A percentile compares a stretch with the other conserved stretches of the same genome.
phyloP scores from a whole-genome alignment of 139 green algal genomes.

The Pedinophyceae sp. region DNA sequence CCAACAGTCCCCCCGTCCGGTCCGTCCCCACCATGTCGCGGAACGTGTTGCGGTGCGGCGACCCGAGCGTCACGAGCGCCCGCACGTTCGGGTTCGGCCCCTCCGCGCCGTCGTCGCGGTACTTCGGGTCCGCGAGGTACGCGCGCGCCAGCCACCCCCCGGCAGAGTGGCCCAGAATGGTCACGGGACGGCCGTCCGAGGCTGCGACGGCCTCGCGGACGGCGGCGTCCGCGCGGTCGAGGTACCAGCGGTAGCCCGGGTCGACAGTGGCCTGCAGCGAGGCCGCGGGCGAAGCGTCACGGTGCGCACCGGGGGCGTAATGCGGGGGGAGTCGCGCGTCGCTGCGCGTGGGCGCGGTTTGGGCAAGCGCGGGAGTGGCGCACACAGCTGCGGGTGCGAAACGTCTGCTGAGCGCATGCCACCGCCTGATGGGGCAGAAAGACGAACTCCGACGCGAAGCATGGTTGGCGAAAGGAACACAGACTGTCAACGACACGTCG shows the following conservation, averaged over 20 bases:
- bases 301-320: too few species aligned
- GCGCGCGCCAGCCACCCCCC: slow-evolving; percentile 50
- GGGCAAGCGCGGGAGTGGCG: too few species aligned
- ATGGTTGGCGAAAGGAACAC: too few species aligned
- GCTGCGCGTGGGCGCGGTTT: too few species aligned
- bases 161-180: slow-evolving; percentile 39
- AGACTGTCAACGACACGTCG: too few species aligned
- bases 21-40: slow-evolving; percentile 19
- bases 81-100: slow-evolving; percentile 13
- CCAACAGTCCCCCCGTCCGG: slow-evolving; percentile 45
- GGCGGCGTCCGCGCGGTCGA: slow-evolving; percentile 26
- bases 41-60: slow-evolving; percentile 30
- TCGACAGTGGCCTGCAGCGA: too few species aligned
- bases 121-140: slow-evolving; percentile 24
- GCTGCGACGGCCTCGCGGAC: slow-evolving; percentile 10
- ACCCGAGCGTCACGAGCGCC: slow-evolving; percentile 39
- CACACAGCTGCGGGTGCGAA: too few species aligned
- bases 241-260: slow-evolving; percentile 32
- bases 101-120: slow-evolving; percentile 6
- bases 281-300: too few species aligned
- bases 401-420: too few species aligned
- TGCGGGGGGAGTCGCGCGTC: too few species aligned
- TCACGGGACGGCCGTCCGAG: slow-evolving; percentile 15
- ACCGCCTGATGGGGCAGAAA: too few species aligned
- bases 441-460: too few species aligned